Evolutionary conservation across 371 early-diverging fungal species (phyloP), one percentile per base, ranked within the genome.

Genomic region (Mortierella sp.): DNA sequence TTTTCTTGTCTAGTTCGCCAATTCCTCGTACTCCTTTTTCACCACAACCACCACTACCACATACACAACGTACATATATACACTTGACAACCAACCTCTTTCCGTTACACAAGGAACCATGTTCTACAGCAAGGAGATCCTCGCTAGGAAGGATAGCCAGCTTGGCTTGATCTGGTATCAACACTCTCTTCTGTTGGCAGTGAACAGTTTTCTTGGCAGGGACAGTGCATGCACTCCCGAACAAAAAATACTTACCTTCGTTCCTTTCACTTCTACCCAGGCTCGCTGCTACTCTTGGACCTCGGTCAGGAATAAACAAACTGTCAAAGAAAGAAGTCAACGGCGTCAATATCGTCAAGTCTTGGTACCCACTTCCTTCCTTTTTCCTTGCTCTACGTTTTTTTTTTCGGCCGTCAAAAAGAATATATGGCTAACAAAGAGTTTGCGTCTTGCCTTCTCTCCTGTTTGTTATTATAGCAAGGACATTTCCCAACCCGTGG

Each of bases 401-500:
- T 35, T 41, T 6, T 41, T 10, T n/a, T 21, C 35, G 14, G 35
- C 60, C 16, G 0, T 4, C 18, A 11, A 35, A 32, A 35, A n/a
- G 18, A 24, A 8, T 35, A 29, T n/a, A n/a, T 7, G 7, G 0
- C 32, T 44, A 4, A 14, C n/a, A 21, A 41, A 38, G 4, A 24
- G n/a, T 55, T 6, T 32, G 6, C 35, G 16, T 63, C 6, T 55
- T 21, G 16, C n/a, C 51, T 32, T 41, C 12, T 55, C 4, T 7
- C 6, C 21, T n/a, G n/a, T 8, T 3, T n/a, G 8, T 27, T 55
- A 4, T 7, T 24, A 35, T 41, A 90, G 91, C 75, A 79, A 78
- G 48, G 90, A 88, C 72, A 81, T 92, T 43, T 73, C 81, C 1
- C 79, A 80, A 7, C 92, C 92, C 4, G 89, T 89, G 4, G 92